Percentiles rank a stretch among this genome's conserved stretches.
phyloP scores from a whole-genome alignment of 2,329 filamentous ascomycete species.

The Pezicula rhizophila region DNA sequence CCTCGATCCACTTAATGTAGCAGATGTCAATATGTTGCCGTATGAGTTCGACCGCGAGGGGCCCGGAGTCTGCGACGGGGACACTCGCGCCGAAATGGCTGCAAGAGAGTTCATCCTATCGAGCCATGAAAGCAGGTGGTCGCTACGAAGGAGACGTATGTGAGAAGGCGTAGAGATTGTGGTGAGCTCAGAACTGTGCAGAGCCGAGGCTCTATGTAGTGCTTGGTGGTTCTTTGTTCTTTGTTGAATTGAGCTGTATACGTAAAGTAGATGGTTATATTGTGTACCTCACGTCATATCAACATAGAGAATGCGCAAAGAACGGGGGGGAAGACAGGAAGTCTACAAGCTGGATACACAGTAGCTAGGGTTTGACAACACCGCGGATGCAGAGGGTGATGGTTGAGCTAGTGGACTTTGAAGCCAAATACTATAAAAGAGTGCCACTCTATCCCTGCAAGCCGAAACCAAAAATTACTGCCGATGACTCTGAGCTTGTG shows the following conservation, averaged over 20 bases:
- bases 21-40: slow-evolving; percentile 30
- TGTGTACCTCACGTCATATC: slow-evolving; percentile 1
- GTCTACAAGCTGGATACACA: neutral
- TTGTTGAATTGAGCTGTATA: neutral
- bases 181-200: neutral
- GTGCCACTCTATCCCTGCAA: too few species aligned
- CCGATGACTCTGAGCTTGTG: too few species aligned
- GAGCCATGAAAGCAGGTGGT: slow-evolving; percentile 40
- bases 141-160: neutral
- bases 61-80: slow-evolving; percentile 49
- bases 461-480: too few species aligned
- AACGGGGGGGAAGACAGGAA: neutral
- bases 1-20: slow-evolving; percentile 16
- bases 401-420: too few species aligned
- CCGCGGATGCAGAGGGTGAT: neutral
- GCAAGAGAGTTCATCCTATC: slow-evolving; percentile 87
- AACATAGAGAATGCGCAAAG: neutral
- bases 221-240: neutral
- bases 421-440: too few species aligned
- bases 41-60: slow-evolving; percentile 57
- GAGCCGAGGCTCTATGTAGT: neutral
- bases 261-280: neutral
- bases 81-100: slow-evolving; percentile 81
- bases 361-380: neutral
- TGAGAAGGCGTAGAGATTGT: neutral